phyloP scores from a whole-genome alignment of 805 yeast genomes.

The Debaryomyces castellii region DNA sequence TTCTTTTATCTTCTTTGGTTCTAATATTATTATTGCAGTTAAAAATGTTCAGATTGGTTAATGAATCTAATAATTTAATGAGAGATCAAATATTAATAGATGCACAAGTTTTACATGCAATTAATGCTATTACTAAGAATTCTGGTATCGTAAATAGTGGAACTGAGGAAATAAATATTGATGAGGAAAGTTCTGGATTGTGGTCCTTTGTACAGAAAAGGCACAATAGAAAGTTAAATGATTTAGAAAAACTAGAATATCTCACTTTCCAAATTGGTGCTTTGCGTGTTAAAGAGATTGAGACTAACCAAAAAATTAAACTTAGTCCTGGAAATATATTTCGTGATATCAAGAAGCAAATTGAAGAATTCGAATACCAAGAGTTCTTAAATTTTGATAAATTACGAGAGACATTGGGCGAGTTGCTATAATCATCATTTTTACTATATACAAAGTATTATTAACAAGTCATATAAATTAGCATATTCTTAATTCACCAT shows the following conservation, averaged over 20 bases:
- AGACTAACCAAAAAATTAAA: slow-evolving; percentile 1
- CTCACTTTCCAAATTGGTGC: slow-evolving; percentile 16
- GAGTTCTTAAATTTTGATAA: slow-evolving; percentile 11
- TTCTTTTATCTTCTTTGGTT: slow-evolving; percentile 19
- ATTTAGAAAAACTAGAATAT: slow-evolving; percentile 18
- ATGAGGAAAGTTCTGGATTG: slow-evolving; percentile 9
- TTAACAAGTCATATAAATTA: slow-evolving; percentile 8
- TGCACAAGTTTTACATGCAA: slow-evolving; percentile 11
- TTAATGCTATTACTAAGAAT: slow-evolving; percentile 1
- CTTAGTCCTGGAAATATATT: neutral
- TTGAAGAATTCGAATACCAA: slow-evolving; percentile 11
- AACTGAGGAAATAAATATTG: neutral
- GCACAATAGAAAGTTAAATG: slow-evolving; percentile 14
- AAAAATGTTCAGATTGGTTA: slow-evolving; percentile 12
- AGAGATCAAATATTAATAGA: slow-evolving; percentile 19
- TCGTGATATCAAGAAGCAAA: slow-evolving; percentile 9
- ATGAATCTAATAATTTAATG: slow-evolving; percentile 22
- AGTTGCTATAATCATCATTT: slow-evolving; percentile 6
- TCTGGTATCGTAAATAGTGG: neutral
- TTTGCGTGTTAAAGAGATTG: slow-evolving; percentile 3
- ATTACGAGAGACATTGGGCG: slow-evolving; percentile 9
- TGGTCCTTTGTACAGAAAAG: slow-evolving; percentile 21
- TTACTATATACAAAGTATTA: slow-evolving; percentile 7
- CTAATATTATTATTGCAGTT: slow-evolving; percentile 21
- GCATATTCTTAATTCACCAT: slow-evolving; percentile 28